These are phyloP conservation scores for Puccinia sorghi DNA, from an alignment of 1,284 basidiomycete genomes.

Conservation along the genomic window DNA sequence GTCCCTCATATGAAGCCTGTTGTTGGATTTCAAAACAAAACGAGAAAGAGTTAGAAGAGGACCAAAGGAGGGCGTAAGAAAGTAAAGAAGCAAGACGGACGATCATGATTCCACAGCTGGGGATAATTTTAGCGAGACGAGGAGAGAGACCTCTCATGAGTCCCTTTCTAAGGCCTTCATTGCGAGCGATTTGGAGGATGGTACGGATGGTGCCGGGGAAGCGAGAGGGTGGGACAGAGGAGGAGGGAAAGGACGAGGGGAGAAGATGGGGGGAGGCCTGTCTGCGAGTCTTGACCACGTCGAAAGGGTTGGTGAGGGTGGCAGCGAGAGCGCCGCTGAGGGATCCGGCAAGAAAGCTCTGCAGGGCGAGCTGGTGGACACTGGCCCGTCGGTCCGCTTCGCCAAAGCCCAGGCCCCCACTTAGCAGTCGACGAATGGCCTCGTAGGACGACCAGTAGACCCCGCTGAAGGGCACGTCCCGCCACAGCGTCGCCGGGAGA, in stretches of 20 bases:
- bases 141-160: slow-evolving; percentile 84
- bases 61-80: too few species aligned
- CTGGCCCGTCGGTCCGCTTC: not conserved
- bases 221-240: slow-evolving; percentile 25
- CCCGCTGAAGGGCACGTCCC: slow-evolving; percentile 95
- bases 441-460: slow-evolving; percentile 72
- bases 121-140: slow-evolving; percentile 90
- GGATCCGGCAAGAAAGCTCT: slow-evolving; percentile 50
- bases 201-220: slow-evolving; percentile 64
- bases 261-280: slow-evolving; percentile 61
- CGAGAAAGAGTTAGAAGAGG: not conserved
- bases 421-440: slow-evolving; percentile 58
- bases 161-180: slow-evolving; percentile 72
- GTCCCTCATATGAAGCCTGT: slow-evolving; percentile 44
- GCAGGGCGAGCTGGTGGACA: slow-evolving; percentile 24
- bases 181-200: slow-evolving; percentile 69
- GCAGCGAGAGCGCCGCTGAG: slow-evolving; percentile 67
- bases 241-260: not conserved
- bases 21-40: not conserved
- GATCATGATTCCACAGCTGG: slow-evolving; percentile 99
- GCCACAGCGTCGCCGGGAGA: slow-evolving; percentile 86
- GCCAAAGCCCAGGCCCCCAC: slow-evolving; percentile 53
- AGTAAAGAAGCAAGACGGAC: slow-evolving; percentile 54
- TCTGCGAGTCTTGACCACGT: slow-evolving; percentile 89
- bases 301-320: slow-evolving; percentile 88